Percentiles rank a stretch among this genome's conserved stretches.
Conservation (phyloP, 2,329 filamentous ascomycete genomes). For the Fusarium compactum region DNA sequence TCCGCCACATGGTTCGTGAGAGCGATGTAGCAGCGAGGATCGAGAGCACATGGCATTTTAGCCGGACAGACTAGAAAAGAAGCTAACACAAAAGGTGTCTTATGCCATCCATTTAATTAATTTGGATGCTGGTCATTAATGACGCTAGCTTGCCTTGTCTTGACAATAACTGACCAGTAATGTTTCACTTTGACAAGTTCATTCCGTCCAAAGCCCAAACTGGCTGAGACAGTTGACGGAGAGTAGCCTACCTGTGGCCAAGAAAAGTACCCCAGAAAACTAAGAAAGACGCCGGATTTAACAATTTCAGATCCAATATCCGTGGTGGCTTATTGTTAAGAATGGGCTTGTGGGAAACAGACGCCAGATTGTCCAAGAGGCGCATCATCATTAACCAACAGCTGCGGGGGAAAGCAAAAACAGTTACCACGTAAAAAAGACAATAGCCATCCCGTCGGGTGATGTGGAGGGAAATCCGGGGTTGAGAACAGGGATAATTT, state of each 20-base stretch:
- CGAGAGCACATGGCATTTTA: slow-evolving; percentile 17
- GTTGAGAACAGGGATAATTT: slow-evolving; percentile 17
- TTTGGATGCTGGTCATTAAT: neutral
- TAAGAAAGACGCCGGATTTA: slow-evolving; percentile 26
- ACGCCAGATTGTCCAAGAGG: slow-evolving; percentile 15
- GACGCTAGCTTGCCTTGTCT: neutral
- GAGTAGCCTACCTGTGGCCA: slow-evolving; percentile 7
- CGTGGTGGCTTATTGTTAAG: slow-evolving; percentile 1
- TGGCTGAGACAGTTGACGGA: slow-evolving; percentile 3
- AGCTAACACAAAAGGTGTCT: neutral
- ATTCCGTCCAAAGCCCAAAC: neutral
- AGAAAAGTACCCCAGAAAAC: slow-evolving; percentile 3
- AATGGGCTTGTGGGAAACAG: neutral
- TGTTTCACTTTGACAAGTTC: slow-evolving; percentile 9
- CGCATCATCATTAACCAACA: neutral
- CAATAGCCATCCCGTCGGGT: neutral
- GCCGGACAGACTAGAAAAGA: slow-evolving; percentile 4
- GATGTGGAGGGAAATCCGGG: slow-evolving; percentile 15
- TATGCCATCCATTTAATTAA: slow-evolving; percentile 6
- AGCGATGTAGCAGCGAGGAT: neutral
- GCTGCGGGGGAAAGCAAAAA: neutral
- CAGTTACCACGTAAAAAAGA: neutral
- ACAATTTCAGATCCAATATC: slow-evolving; percentile 1
- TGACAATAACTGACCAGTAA: neutral
- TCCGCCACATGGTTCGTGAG: neutral